These are phyloP conservation scores for Benincasa hispida DNA, from an alignment of 306 rosid species.

Conservation along the genomic window DNA sequence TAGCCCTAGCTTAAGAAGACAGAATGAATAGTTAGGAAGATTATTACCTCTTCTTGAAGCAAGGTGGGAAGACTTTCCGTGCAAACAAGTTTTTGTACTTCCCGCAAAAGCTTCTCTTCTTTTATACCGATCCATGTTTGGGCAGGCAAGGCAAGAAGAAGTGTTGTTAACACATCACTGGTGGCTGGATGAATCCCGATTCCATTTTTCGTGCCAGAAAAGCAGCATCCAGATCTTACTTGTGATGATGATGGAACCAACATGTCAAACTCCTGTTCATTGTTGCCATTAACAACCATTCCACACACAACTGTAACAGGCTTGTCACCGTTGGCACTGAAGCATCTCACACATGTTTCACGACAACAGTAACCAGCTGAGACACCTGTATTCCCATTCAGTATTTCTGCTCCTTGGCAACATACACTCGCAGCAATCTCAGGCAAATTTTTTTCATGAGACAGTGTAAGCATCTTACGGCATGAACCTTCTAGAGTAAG, in stretches of 20 bases:
- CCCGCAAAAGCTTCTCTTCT: slow-evolving; percentile 39
- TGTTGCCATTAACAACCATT: slow-evolving; percentile 50
- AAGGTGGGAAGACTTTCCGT: slow-evolving; percentile 56
- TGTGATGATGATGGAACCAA: slow-evolving; percentile 55
- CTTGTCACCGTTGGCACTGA: slow-evolving; percentile 46
- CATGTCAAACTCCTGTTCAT: slow-evolving; percentile 61
- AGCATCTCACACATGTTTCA: slow-evolving; percentile 57
- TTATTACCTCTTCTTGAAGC: slow-evolving; percentile 88
- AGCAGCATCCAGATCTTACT: slow-evolving; percentile 26
- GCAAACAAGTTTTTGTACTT: slow-evolving; percentile 47
- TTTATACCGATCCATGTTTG: slow-evolving; percentile 72
- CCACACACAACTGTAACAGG: slow-evolving; percentile 60
- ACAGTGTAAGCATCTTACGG: slow-evolving; percentile 13
- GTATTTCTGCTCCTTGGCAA: slow-evolving; percentile 83
- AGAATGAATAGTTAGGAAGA: not conserved
- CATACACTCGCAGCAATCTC: slow-evolving; percentile 70
- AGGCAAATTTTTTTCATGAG: slow-evolving; percentile 33
- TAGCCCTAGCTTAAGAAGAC: not conserved
- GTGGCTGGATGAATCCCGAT: slow-evolving; percentile 57
- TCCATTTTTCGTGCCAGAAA: slow-evolving; percentile 31
- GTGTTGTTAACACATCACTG: slow-evolving; percentile 69
- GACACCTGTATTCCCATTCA: slow-evolving; percentile 35
- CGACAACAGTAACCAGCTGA: slow-evolving; percentile 44
- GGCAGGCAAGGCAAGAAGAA: slow-evolving; percentile 66
- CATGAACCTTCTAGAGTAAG: slow-evolving; percentile 33